These are phyloP conservation scores for Zygosaccharomyces pseudobailii DNA, from an alignment of 1,139 yeast species.

Conservation along the genomic window DNA sequence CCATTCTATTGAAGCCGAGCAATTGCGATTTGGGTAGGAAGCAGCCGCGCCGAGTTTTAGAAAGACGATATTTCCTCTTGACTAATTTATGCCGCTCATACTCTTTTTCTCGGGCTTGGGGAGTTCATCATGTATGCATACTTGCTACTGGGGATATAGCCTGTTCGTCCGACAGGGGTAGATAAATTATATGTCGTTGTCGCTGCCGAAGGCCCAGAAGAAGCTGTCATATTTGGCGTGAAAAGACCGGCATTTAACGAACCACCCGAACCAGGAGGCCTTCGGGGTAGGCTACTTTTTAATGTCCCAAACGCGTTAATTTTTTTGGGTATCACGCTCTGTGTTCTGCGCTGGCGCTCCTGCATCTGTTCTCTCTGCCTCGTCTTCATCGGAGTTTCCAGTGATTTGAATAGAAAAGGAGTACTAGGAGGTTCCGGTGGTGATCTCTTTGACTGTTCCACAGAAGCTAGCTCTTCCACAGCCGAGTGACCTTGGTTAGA, in stretches of 20 bases:
- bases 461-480: background rate
- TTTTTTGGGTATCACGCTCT: slow-evolving; percentile 10
- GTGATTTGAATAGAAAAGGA: slow-evolving; percentile 32
- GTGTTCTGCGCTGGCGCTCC: slow-evolving; percentile 3
- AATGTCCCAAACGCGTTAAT: slow-evolving; percentile 18
- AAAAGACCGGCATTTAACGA: background rate
- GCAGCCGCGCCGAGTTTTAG: no score
- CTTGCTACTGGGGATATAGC: slow-evolving; percentile 41
- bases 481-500: background rate
- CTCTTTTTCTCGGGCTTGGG: slow-evolving; percentile 37
- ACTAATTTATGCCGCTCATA: slow-evolving; percentile 5
- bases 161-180: slow-evolving; percentile 17
- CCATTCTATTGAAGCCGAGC: no score
- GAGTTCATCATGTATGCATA: slow-evolving; percentile 42
- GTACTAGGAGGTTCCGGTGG: slow-evolving; percentile 24
- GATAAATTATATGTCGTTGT: background rate
- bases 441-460: background rate
- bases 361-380: slow-evolving; percentile 11
- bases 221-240: slow-evolving; percentile 17
- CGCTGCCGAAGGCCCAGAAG: slow-evolving; percentile 5
- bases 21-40: no score
- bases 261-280: background rate
- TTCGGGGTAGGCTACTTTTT: background rate
- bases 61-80: background rate
- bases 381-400: slow-evolving; percentile 28